A percentile compares a stretch with the other conserved stretches of the same genome.
Evolutionary conservation across 768 basidiomycete genomes (phyloP).

Genomic region (Piloderma croceum): DNA sequence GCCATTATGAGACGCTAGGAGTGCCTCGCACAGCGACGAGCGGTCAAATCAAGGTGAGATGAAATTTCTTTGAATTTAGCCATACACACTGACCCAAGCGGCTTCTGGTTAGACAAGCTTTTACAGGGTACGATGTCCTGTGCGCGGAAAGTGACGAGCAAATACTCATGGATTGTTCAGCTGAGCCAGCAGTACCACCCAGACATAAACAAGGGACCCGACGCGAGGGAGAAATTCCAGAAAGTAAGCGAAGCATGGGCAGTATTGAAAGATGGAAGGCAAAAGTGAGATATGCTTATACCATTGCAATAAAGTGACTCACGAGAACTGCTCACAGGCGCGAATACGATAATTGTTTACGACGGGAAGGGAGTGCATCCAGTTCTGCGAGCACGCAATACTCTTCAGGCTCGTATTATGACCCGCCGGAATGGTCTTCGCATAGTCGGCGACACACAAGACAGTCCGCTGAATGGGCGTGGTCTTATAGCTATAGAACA

Average conservation of each 20-base stretch:
- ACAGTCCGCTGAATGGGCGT: neutral
- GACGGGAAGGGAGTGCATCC: no score
- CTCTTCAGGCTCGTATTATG: neutral
- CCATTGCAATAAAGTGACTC: neutral
- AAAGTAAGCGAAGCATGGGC: conserved; percentile 44
- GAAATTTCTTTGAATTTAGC: neutral
- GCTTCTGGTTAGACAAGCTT: conserved; percentile 28
- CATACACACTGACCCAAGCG: neutral
- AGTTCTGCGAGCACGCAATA: no score
- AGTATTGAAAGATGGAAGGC: conserved; percentile 39
- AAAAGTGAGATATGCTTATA: conserved; percentile 26
- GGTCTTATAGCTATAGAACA: neutral
- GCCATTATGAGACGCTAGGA: conserved; percentile 32
- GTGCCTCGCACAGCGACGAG: conserved; percentile 28
- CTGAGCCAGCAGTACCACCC: conserved; percentile 46
- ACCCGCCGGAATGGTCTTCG: neutral
- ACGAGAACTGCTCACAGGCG: conserved; percentile 18
- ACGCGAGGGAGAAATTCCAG: conserved; percentile 37
- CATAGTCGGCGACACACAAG: neutral
- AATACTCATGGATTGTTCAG: conserved; percentile 20
- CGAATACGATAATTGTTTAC: conserved; percentile 24
- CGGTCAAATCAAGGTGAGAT: conserved; percentile 31
- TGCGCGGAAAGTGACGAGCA: conserved; percentile 2
- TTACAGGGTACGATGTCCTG: conserved; percentile 26
- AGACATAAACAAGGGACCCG: conserved; percentile 34